Evolutionary conservation across 345 rosid species (phyloP).

Genomic region (Citrus trifoliata): DNA sequence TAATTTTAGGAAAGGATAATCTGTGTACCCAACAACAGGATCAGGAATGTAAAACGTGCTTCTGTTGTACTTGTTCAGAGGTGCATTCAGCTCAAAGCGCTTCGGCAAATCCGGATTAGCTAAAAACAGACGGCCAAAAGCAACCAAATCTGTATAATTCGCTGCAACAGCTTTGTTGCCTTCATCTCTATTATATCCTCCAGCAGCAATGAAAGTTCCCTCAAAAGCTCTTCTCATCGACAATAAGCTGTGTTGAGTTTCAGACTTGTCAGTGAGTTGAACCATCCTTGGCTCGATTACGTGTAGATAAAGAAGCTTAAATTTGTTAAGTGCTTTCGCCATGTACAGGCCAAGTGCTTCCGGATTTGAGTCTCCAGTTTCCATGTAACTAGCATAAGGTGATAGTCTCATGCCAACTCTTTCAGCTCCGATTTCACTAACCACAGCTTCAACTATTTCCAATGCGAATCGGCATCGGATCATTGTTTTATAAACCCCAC

Average conservation of each 20-base stretch:
- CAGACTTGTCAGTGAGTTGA: constrained; percentile 22
- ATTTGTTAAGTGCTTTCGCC: constrained; percentile 32
- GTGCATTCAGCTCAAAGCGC: constrained; percentile 35
- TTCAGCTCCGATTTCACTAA: background rate
- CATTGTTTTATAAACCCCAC: too few relatives aligned
- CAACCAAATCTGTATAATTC: constrained; percentile 11
- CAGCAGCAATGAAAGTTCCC: constrained; percentile 37
- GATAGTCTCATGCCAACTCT: background rate
- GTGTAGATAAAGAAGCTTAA: constrained; percentile 29
- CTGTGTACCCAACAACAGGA: background rate
- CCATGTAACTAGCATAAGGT: background rate
- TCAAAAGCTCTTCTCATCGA: constrained; percentile 38
- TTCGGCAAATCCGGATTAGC: constrained; percentile 45
- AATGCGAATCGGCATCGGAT: background rate
- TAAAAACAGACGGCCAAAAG: constrained; percentile 20
- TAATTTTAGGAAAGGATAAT: too few relatives aligned
- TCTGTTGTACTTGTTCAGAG: constrained; percentile 23
- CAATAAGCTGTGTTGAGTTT: constrained; percentile 14
- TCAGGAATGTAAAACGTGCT: too few relatives aligned
- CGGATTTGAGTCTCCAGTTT: constrained; percentile 38
- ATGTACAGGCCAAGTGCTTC: constrained; percentile 36
- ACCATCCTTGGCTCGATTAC: constrained; percentile 29
- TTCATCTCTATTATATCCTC: constrained; percentile 35
- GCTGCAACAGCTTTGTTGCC: constrained; percentile 32
- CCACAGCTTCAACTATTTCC: constrained; percentile 26